Conservation (phyloP, 768 basidiomycete genomes). For the Fibroporia radiculosa region DNA sequence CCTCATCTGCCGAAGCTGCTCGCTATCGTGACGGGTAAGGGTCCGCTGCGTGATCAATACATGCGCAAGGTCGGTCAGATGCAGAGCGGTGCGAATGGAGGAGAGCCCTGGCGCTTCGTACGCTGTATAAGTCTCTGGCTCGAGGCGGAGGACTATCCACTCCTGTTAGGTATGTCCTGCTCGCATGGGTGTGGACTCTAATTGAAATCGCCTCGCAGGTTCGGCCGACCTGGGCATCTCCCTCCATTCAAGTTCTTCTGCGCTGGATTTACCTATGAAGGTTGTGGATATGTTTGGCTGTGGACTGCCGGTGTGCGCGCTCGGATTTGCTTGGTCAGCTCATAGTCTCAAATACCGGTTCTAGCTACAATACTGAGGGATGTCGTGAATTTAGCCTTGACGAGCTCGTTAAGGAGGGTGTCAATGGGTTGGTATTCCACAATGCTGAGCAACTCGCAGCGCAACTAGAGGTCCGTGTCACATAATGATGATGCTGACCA, state of each 20-base stretch:
- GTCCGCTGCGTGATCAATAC: conserved; percentile 65
- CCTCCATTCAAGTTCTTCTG: conserved; percentile 86
- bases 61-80: conserved; percentile 58
- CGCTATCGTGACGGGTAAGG: conserved; percentile 87
- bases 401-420: conserved; percentile 79
- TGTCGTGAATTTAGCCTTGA: conserved; percentile 42
- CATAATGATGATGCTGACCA: neutral
- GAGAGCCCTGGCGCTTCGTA: conserved; percentile 60
- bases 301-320: conserved; percentile 86
- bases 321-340: conserved; percentile 77
- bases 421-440: conserved; percentile 79
- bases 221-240: conserved; percentile 90
- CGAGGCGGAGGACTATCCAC: conserved; percentile 84
- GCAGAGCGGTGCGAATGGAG: conserved; percentile 33
- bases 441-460: conserved; percentile 57
- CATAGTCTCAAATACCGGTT: neutral
- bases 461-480: conserved; percentile 55
- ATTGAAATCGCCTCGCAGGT: conserved; percentile 46
- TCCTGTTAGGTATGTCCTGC: conserved; percentile 57
- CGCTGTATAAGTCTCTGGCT: conserved; percentile 82
- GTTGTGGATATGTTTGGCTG: conserved; percentile 99
- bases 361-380: neutral
- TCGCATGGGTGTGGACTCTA: neutral
- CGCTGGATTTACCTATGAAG: conserved; percentile 95
- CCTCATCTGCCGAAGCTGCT: conserved; percentile 62